phyloP scores from a whole-genome alignment of 2,329 filamentous ascomycete species.

The Colletotrichum theobromicola region DNA sequence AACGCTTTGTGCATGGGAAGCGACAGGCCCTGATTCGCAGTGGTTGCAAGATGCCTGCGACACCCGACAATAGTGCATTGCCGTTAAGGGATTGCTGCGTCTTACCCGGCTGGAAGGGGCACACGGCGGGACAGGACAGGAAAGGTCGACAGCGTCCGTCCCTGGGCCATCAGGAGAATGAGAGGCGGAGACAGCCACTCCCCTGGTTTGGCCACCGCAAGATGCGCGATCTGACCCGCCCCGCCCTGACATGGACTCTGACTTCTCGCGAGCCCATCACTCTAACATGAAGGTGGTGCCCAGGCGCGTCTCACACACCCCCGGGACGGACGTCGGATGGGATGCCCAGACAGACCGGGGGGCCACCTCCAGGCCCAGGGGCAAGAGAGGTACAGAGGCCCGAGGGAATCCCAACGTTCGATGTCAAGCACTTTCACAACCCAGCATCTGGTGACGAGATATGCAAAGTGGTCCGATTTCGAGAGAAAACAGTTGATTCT shows the following conservation, averaged over 20 bases:
- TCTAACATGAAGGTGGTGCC: not conserved
- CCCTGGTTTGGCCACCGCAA: constrained; percentile 12
- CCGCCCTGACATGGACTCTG: constrained; percentile 13
- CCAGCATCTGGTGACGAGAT: constrained; percentile 27
- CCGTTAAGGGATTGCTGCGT: constrained; percentile 6
- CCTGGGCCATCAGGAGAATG: constrained; percentile 5
- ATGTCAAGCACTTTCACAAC: constrained; percentile 23
- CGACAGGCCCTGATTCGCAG: constrained; percentile 40
- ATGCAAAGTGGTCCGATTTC: constrained; percentile 30
- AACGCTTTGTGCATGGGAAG: constrained; percentile 47
- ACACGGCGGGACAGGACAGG: not conserved
- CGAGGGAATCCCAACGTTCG: constrained; percentile 27
- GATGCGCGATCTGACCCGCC: constrained; percentile 19
- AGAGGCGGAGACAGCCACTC: constrained; percentile 1
- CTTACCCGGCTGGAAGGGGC: not conserved
- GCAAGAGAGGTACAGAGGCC: constrained; percentile 7
- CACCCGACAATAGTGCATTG: constrained; percentile 14
- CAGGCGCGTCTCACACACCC: constrained; percentile 15
- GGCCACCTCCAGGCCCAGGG: not conserved
- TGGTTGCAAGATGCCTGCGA: constrained; percentile 32
- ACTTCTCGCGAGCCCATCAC: constrained; percentile 6
- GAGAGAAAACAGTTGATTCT: constrained; percentile 32
- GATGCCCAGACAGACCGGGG: constrained; percentile 17
- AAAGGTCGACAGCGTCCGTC: constrained; percentile 1
- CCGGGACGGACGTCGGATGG: constrained; percentile 17